These are phyloP conservation scores for Colletotrichum phormii DNA, from an alignment of 2,329 filamentous ascomycete genomes.

Conservation along the genomic window DNA sequence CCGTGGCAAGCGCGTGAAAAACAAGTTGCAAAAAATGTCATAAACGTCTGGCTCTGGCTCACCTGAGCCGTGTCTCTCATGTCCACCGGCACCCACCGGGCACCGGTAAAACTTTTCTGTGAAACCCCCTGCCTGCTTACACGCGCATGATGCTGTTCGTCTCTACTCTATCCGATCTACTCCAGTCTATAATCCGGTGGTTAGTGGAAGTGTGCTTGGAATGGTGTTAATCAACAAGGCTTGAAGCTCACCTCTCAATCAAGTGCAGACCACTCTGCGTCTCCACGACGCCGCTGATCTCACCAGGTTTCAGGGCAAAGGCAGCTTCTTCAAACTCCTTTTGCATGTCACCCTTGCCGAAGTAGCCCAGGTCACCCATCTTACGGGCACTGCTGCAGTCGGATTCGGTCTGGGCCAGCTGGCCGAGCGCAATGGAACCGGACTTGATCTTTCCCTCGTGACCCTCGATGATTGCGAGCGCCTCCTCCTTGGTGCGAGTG, in stretches of 20 bases:
- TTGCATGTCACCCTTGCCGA: conserved; percentile 96
- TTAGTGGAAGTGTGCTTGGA: neutral
- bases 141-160: neutral
- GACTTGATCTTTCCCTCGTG: conserved; percentile 82
- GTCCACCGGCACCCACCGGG: neutral
- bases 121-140: neutral
- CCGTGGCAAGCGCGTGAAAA: conserved; percentile 1
- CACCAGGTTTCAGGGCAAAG: conserved; percentile 87
- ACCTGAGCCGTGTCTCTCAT: neutral
- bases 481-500: conserved; percentile 89
- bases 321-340: conserved; percentile 98
- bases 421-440: conserved; percentile 77
- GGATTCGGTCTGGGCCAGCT: conserved; percentile 88
- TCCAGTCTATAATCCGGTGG: conserved; percentile 74
- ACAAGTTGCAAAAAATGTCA: neutral
- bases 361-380: conserved; percentile 93
- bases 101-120: conserved; percentile 19
- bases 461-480: conserved; percentile 78
- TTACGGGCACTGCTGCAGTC: conserved; percentile 97
- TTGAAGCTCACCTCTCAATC: conserved; percentile 84
- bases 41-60: neutral
- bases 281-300: conserved; percentile 89
- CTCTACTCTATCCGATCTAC: conserved; percentile 34
- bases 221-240: neutral
- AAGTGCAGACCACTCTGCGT: conserved; percentile 95